Percentiles rank a stretch among this genome's conserved stretches.
Conservation (phyloP, 2,329 filamentous ascomycete species). For the Chlorencoelia australis region DNA sequence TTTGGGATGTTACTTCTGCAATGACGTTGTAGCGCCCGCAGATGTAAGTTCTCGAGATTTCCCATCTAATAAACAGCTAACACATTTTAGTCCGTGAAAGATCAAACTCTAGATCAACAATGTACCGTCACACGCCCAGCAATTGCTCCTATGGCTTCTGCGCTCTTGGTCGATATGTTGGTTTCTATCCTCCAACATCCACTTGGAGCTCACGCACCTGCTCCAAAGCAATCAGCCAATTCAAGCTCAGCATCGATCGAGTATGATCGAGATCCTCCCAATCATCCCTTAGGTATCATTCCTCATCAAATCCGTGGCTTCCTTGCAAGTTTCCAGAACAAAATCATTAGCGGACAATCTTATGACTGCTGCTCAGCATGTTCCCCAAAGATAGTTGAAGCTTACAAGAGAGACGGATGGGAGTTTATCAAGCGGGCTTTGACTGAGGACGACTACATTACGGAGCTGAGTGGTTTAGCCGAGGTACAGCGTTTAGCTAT, state of each 20-base stretch:
- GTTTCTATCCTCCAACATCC: constrained; percentile 85
- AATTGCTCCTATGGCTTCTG: constrained; percentile 84
- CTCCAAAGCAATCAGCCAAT: constrained; percentile 32
- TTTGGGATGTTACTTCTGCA: constrained; percentile 96
- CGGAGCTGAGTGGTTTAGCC: constrained; percentile 63
- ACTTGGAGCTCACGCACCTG: constrained; percentile 49
- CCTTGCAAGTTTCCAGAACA: constrained; percentile 61
- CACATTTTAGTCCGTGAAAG: constrained; percentile 68
- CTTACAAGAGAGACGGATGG: constrained; percentile 62
- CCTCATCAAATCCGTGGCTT: constrained; percentile 77
- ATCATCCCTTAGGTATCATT: constrained; percentile 57
- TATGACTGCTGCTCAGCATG: constrained; percentile 79
- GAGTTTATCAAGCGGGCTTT: constrained; percentile 66
- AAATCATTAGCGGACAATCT: constrained; percentile 61
- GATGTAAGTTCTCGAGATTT: constrained; percentile 53
- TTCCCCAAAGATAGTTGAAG: constrained; percentile 56
- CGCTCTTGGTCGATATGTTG: constrained; percentile 80
- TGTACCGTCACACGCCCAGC: constrained; percentile 95
- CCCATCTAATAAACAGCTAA: constrained; percentile 6
- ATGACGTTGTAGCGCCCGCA: constrained; percentile 88
- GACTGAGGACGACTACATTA: constrained; percentile 66
- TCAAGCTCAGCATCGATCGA: constrained; percentile 28
- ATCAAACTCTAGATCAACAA: constrained; percentile 92
- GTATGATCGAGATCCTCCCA: constrained; percentile 44
- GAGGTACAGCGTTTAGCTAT: constrained; percentile 57